These are phyloP conservation scores for Aspergillus spinulosporus DNA, from an alignment of 2,329 filamentous ascomycete genomes.

Conservation along the genomic window DNA sequence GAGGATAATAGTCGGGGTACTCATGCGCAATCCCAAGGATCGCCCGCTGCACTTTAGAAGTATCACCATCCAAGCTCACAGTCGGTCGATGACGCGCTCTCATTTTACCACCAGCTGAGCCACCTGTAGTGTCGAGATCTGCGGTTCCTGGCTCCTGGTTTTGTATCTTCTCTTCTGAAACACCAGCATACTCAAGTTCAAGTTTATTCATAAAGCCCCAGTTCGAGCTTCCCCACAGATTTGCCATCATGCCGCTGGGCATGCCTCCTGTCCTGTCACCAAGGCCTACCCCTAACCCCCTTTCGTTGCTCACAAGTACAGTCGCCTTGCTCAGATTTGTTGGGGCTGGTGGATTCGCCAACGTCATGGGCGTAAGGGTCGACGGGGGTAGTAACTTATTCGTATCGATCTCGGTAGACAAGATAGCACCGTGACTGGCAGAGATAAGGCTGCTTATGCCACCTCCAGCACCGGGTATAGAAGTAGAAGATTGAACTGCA, in stretches of 20 bases:
- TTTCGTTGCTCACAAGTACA: constrained; percentile 76
- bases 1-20: constrained; percentile 74
- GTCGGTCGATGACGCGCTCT: constrained; percentile 54
- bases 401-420: constrained; percentile 37
- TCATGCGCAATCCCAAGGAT: constrained; percentile 47
- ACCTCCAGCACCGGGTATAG: constrained; percentile 49
- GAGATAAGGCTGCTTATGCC: constrained; percentile 86
- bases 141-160: constrained; percentile 21
- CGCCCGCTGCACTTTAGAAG: constrained; percentile 37
- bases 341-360: constrained; percentile 77
- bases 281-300: constrained; percentile 63
- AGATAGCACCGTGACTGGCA: constrained; percentile 73
- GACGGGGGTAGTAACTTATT: constrained; percentile 50
- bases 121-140: constrained; percentile 24
- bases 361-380: constrained; percentile 75
- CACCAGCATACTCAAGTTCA: constrained; percentile 54
- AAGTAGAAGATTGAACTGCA: constrained; percentile 52
- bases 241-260: constrained; percentile 84
- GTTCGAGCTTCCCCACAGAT: constrained; percentile 87
- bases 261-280: constrained; percentile 65
- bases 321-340: constrained; percentile 86
- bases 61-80: constrained; percentile 54
- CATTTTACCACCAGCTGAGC: constrained; percentile 27
- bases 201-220: constrained; percentile 71
- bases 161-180: constrained; percentile 31